Percentiles rank a stretch among this genome's conserved stretches.
Conservation (phyloP, 1,284 basidiomycete species). For the Entoloma clypeatum region DNA sequence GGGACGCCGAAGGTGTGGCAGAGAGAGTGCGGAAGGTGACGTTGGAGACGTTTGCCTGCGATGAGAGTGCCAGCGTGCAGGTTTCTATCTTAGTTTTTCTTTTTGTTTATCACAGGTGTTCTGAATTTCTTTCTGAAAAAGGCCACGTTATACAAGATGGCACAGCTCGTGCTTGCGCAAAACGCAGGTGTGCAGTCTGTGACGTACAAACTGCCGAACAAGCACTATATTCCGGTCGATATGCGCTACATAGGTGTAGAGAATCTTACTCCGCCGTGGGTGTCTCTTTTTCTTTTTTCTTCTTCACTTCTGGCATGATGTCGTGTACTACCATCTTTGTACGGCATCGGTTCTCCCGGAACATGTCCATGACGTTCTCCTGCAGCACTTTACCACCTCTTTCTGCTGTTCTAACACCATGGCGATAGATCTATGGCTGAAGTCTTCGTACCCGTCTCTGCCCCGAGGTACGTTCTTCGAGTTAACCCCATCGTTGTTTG, state of each 20-base stretch:
- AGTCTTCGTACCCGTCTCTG: slow-evolving; percentile 78
- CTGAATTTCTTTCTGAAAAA: slow-evolving; percentile 25
- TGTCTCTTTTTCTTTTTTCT: slow-evolving; percentile 1
- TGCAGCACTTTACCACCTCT: neutral
- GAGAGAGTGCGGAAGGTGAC: slow-evolving; percentile 62
- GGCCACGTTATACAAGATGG: slow-evolving; percentile 93
- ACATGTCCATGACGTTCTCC: slow-evolving; percentile 2
- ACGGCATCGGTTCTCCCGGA: neutral
- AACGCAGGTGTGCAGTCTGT: slow-evolving; percentile 63
- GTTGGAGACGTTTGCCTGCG: slow-evolving; percentile 79
- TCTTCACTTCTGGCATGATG: neutral
- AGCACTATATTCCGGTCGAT: slow-evolving; percentile 86
- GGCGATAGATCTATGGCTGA: slow-evolving; percentile 63
- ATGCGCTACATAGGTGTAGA: slow-evolving; percentile 56
- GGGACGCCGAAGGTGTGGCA: slow-evolving; percentile 58
- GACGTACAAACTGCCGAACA: slow-evolving; percentile 85
- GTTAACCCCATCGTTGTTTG: neutral
- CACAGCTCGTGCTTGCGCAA: slow-evolving; percentile 64
- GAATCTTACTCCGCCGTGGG: slow-evolving; percentile 41
- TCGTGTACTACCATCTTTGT: neutral
- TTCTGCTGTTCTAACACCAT: neutral
- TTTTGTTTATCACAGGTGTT: neutral
- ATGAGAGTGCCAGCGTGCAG: slow-evolving; percentile 92
- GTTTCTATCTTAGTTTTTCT: slow-evolving; percentile 32
- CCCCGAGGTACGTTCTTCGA: slow-evolving; percentile 55